Percentiles rank a stretch among this genome's conserved stretches.
Evolutionary conservation across 202 grass and related monocot species (phyloP).

Genomic region (Bolboschoenoplectus hybrid): DNA sequence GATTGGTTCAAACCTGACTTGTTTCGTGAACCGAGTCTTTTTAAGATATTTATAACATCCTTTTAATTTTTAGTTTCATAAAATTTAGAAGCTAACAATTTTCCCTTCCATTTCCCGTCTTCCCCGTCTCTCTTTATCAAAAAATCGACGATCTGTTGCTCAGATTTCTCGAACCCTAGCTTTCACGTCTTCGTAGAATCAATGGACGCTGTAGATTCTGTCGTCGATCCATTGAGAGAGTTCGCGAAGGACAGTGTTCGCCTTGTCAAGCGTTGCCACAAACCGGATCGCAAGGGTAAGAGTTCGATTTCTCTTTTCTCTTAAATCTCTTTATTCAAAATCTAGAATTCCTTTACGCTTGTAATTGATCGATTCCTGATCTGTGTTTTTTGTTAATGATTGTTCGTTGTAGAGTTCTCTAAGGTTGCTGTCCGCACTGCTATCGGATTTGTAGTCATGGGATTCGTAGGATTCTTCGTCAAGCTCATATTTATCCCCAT

Average conservation of each 20-base stretch:
- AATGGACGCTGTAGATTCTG: conserved; percentile 91
- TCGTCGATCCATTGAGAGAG: conserved; percentile 84
- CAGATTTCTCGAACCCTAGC: background rate
- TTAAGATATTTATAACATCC: background rate
- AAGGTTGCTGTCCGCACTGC: conserved; percentile 87
- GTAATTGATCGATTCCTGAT: conserved; percentile 29
- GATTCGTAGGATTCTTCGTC: conserved; percentile 96
- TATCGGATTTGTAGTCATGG: conserved; percentile 96
- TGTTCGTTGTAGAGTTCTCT: conserved; percentile 65
- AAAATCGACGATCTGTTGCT: conserved; percentile 40
- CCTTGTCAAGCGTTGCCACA: conserved; percentile 98
- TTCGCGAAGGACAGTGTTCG: conserved; percentile 89
- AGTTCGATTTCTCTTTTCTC: background rate
- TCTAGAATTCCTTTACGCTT: conserved; percentile 21
- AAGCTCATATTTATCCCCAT: conserved; percentile 98
- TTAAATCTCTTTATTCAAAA: background rate
- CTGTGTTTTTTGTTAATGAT: background rate
- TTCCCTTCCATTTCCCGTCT: conserved; percentile 6
- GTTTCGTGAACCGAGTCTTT: background rate
- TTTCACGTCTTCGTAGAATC: background rate
- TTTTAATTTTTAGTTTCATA: background rate
- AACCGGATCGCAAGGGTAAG: conserved; percentile 86
- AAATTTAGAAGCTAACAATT: conserved; percentile 6
- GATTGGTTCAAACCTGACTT: background rate
- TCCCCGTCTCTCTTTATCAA: conserved; percentile 26